A percentile compares a stretch with the other conserved stretches of the same genome.
phyloP scores from a whole-genome alignment of 2,329 filamentous ascomycete genomes.

The Penicillium sp. region DNA sequence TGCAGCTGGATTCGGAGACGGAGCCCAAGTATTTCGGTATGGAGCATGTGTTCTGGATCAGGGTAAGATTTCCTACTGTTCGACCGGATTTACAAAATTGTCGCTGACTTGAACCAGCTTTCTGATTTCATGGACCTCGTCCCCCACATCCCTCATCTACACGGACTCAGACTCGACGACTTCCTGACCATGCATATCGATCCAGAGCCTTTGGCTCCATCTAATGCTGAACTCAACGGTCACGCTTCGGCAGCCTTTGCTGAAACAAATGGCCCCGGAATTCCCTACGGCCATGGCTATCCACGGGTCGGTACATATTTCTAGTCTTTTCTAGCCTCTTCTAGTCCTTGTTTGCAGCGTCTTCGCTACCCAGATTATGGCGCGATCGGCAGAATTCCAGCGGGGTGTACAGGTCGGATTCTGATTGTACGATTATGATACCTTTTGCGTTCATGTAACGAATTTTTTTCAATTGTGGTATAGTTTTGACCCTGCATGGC shows the following conservation, averaged over 20 bases:
- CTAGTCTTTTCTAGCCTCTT: constrained; percentile 25
- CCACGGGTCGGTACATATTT: constrained; percentile 42
- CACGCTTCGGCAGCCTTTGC: constrained; percentile 25
- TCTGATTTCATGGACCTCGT: constrained; percentile 53
- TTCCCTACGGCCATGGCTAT: constrained; percentile 38
- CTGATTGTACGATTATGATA: constrained; percentile 46
- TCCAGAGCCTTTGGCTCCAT: constrained; percentile 30
- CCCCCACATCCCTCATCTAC: constrained; percentile 49
- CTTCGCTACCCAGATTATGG: constrained; percentile 21
- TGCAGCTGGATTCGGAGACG: constrained; percentile 44
- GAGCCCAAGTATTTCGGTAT: constrained; percentile 50
- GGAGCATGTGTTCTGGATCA: constrained; percentile 54
- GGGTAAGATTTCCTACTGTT: constrained; percentile 33
- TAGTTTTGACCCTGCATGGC: constrained; percentile 6
- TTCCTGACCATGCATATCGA: constrained; percentile 44
- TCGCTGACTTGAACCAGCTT: constrained; percentile 34
- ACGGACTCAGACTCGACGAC: constrained; percentile 41
- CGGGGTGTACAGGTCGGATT: constrained; percentile 33
- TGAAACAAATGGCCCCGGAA: constrained; percentile 28
- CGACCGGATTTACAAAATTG: background rate
- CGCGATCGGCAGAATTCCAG: constrained; percentile 20
- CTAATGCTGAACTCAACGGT: constrained; percentile 31
- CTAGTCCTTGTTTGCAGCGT: constrained; percentile 17
- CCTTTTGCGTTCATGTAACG: constrained; percentile 36
- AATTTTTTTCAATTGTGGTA: constrained; percentile 14